Evolutionary conservation across 116 monocot species (phyloP), one percentile per base, ranked within the genome.

Genomic region (Iris pallida): DNA sequence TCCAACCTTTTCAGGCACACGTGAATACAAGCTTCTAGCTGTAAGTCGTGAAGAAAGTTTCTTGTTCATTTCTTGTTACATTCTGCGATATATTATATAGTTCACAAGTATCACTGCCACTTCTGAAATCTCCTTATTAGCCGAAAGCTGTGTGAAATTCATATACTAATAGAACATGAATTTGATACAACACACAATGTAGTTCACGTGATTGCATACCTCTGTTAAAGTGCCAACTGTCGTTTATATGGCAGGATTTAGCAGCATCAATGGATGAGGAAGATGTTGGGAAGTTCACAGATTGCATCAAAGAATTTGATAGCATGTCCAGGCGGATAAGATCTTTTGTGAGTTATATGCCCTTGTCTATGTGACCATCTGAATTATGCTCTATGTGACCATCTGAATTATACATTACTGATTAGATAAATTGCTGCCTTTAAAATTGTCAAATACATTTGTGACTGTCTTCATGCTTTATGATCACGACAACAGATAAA

Each of bases 261-360:
- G 81, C 86, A 7, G 71, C 83, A 71, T 68, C 93, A 51, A 70
- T 86, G 65, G 93, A 93, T 68, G 93, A 93, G 68, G 93, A 81
- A 75, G 93, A 93, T 73, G 74, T 84, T 66, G 72, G 8, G 20
- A 89, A 84, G 55, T 93, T 93, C 63, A 93, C 93, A 64, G 86
- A 83, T 73, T 78, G 65, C 47, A 75, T 93, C 9, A 81, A 79
- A 67, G 80, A 93, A 75, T 93, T 83, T 82, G 93, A 93, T 75
- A 86, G 86, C 86, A 89, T 93, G 89, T 86, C 93, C 7, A 73
- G 86, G 3, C 81, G 89, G 89, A 89, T 90, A 77, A 7, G 13
- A 9, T 51, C 47, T 51, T 9, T 13, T 13, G 7, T 51, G 1
- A 9, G 4, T 13, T 7, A 51, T 51, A 51, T 9, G 13, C 13